Evolutionary conservation across 306 rosid species (phyloP).

Genomic region (Ammopiptanthus mongolicus): DNA sequence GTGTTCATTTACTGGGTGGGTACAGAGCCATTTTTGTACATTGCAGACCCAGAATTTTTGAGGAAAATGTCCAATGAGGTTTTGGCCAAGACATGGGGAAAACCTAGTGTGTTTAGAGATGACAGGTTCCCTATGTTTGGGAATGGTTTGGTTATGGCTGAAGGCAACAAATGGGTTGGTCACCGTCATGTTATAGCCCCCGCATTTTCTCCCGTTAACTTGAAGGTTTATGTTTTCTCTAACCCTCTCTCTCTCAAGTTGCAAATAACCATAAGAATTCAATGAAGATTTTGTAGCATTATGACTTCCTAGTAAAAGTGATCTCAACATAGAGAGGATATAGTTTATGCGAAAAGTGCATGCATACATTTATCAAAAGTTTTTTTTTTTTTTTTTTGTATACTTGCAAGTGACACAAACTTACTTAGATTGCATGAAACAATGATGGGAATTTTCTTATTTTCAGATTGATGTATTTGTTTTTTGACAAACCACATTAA

Average conservation of each 20-base stretch:
- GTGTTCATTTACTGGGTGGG: slow-evolving; percentile 76
- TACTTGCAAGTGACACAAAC: too few relatives aligned
- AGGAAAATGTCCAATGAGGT: slow-evolving; percentile 60
- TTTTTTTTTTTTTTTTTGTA: too few relatives aligned
- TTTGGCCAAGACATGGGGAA: slow-evolving; percentile 69
- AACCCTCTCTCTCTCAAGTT: neutral
- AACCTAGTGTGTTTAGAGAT: slow-evolving; percentile 57
- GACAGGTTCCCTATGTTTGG: slow-evolving; percentile 83
- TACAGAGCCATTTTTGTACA: slow-evolving; percentile 72
- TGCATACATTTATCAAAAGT: too few relatives aligned
- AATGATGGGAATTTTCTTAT: too few relatives aligned
- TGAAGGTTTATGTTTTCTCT: slow-evolving; percentile 44
- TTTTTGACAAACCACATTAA: too few relatives aligned
- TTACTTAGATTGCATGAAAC: too few relatives aligned
- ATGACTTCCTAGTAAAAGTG: neutral
- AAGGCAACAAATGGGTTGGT: slow-evolving; percentile 69
- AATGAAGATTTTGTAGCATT: neutral
- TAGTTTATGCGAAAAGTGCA: too few relatives aligned
- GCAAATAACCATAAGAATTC: too few relatives aligned
- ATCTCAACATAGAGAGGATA: neutral
- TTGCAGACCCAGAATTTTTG: slow-evolving; percentile 66
- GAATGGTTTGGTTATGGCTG: slow-evolving; percentile 62
- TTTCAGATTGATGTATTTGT: too few relatives aligned
- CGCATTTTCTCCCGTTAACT: slow-evolving; percentile 54
- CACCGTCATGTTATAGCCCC: slow-evolving; percentile 67